These are phyloP conservation scores for Bocquillonia castaneifolia DNA, from an alignment of 441 rosid genomes.

Conservation along the genomic window DNA sequence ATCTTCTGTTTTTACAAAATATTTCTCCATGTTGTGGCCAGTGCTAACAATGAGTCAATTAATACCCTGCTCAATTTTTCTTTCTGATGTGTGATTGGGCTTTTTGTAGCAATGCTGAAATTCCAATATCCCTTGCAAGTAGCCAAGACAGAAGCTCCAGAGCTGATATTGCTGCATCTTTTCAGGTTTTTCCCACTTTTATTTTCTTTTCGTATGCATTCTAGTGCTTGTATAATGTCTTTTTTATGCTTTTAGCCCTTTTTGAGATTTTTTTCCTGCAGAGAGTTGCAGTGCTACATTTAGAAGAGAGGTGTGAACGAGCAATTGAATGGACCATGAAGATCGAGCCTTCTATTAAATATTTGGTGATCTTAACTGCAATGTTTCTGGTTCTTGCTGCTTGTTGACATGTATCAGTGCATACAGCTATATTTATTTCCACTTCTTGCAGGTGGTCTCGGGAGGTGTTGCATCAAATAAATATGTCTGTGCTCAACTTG, in stretches of 20 bases:
- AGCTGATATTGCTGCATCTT: conserved; percentile 93
- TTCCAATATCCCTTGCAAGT: conserved; percentile 66
- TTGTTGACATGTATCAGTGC: conserved; percentile 14
- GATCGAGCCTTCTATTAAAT: conserved; percentile 74
- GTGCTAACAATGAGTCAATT: background rate
- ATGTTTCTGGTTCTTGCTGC: conserved; percentile 7
- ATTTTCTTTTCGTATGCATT: background rate
- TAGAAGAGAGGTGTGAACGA: conserved; percentile 88
- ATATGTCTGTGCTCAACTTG: conserved; percentile 59
- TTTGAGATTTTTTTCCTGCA: conserved; percentile 28
- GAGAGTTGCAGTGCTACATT: conserved; percentile 90
- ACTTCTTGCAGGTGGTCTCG: conserved; percentile 62
- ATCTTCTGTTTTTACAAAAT: conserved; percentile 10
- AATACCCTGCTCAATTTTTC: background rate
- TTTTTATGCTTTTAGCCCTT: conserved; percentile 1
- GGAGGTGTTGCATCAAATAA: conserved; percentile 96
- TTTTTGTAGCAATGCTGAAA: conserved; percentile 53
- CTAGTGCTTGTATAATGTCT: background rate
- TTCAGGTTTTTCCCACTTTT: conserved; percentile 50
- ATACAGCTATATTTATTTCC: conserved; percentile 12
- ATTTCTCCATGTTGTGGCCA: conserved; percentile 2
- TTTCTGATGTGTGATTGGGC: conserved; percentile 17
- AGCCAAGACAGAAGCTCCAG: conserved; percentile 65
- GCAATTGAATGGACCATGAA: conserved; percentile 87
- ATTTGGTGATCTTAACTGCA: conserved; percentile 48